Percentiles rank a stretch among this genome's conserved stretches.
Evolutionary conservation across 2,329 filamentous ascomycete genomes (phyloP).

Genomic region (Gremmenia infestans): DNA sequence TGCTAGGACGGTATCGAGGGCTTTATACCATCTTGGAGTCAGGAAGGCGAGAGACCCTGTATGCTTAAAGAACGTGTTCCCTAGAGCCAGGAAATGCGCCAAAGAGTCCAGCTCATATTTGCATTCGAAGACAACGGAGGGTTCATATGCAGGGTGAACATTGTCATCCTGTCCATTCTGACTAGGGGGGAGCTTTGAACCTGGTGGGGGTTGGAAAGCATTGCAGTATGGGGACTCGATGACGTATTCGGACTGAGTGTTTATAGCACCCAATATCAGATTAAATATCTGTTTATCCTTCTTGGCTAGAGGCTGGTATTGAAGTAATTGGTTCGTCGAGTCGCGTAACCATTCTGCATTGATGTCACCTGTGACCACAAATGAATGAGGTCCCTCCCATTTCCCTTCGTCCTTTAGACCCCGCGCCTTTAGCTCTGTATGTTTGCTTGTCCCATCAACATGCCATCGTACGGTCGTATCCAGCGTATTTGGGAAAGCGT

Average conservation of each 20-base stretch:
- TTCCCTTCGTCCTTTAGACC: constrained; percentile 47
- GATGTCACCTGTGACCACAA: constrained; percentile 91
- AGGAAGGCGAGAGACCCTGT: constrained; percentile 76
- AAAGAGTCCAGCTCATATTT: constrained; percentile 98
- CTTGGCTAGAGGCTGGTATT: constrained; percentile 80
- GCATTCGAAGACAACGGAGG: constrained; percentile 86
- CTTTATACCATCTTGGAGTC: constrained; percentile 70
- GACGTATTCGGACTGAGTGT: constrained; percentile 92
- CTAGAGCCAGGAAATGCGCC: constrained; percentile 81
- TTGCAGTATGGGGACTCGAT: constrained; percentile 97
- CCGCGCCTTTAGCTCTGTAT: constrained; percentile 36
- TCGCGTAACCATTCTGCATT: constrained; percentile 90
- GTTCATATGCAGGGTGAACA: constrained; percentile 85
- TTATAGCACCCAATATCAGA: constrained; percentile 87
- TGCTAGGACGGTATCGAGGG: constrained; percentile 66
- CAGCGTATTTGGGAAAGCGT: constrained; percentile 79
- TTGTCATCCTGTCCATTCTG: constrained; percentile 76
- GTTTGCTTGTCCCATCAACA: constrained; percentile 44
- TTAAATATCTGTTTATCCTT: constrained; percentile 73
- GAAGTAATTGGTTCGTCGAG: constrained; percentile 87
- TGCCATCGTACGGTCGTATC: constrained; percentile 72
- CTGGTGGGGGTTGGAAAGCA: constrained; percentile 90
- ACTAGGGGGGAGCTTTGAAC: constrained; percentile 66
- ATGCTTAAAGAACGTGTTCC: constrained; percentile 79
- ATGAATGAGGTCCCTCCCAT: constrained; percentile 84